Evolutionary conservation across 306 rosid species (phyloP).

Genomic region (Notholithocarpus densiflorus): DNA sequence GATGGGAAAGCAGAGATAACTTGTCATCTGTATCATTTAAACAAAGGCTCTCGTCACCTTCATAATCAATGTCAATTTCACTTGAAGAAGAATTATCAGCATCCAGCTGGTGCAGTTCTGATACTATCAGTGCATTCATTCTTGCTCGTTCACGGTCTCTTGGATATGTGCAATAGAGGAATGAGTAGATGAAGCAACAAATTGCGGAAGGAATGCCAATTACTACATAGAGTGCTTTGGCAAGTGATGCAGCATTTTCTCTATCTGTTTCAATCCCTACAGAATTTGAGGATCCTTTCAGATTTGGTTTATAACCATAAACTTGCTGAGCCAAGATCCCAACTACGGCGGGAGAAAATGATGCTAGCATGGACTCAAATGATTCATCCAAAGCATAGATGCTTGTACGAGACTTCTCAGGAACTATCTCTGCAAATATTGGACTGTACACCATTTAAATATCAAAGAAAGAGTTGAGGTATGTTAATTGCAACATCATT

Average conservation of each 20-base stretch:
- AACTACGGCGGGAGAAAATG: constrained; percentile 74
- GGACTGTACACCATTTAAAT: constrained; percentile 52
- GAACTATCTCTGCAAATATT: constrained; percentile 93
- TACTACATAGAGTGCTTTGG: constrained; percentile 68
- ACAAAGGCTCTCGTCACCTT: background rate
- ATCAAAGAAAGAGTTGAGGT: background rate
- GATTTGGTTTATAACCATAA: constrained; percentile 57
- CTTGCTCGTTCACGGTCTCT: constrained; percentile 76
- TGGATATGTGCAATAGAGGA: constrained; percentile 73
- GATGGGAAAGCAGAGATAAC: background rate
- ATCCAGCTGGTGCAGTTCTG: constrained; percentile 61
- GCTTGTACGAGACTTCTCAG: constrained; percentile 73
- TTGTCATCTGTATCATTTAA: background rate
- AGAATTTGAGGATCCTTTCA: constrained; percentile 49
- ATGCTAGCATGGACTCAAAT: constrained; percentile 61
- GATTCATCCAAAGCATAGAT: constrained; percentile 75
- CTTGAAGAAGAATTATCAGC: constrained; percentile 9
- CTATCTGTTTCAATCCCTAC: constrained; percentile 53
- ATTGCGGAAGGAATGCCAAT: constrained; percentile 58
- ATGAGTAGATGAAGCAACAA: constrained; percentile 60
- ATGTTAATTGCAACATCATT: background rate
- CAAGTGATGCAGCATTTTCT: constrained; percentile 75
- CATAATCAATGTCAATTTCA: background rate
- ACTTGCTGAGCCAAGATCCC: constrained; percentile 69
- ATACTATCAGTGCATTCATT: constrained; percentile 56